Percentiles rank a stretch among this genome's conserved stretches.
Conservation (phyloP, 495 filamentous ascomycete genomes). For the Talaromyces borbonicus region DNA sequence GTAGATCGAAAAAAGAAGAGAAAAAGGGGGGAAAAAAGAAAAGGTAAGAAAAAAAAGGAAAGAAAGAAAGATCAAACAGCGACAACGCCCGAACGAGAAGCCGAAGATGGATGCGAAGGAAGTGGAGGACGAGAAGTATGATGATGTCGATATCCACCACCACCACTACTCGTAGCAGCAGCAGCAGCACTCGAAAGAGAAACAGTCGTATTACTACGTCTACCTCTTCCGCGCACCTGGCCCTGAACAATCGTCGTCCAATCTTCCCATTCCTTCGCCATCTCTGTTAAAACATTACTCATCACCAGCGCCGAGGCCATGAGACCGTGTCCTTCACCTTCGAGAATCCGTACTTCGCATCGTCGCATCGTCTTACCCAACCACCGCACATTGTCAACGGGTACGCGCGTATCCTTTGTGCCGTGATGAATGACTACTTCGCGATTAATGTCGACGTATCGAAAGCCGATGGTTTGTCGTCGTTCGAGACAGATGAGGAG, state of each 20-base stretch:
- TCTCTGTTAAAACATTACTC: constrained; percentile 86
- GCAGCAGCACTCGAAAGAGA: constrained; percentile 1
- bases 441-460: constrained; percentile 90
- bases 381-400: constrained; percentile 92
- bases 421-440: constrained; percentile 91
- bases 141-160: too few species aligned
- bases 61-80: neutral
- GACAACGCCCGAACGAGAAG: neutral
- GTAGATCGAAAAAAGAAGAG: neutral
- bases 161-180: too few species aligned
- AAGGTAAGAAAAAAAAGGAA: neutral
- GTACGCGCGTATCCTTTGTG: constrained; percentile 80
- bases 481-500: constrained; percentile 88
- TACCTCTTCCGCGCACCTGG: constrained; percentile 20
- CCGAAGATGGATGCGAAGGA: too few species aligned
- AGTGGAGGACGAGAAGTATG: neutral
- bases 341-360: constrained; percentile 83
- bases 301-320: constrained; percentile 95
- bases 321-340: constrained; percentile 88
- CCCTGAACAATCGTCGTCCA: constrained; percentile 62
- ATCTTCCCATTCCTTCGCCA: constrained; percentile 90
- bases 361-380: constrained; percentile 85
- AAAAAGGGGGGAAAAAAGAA: neutral
- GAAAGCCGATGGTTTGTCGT: constrained; percentile 84
- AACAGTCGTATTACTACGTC: neutral